Percentiles rank a stretch among this genome's conserved stretches.
These are phyloP conservation scores for Rhizopogon salebrosus DNA, from an alignment of 768 basidiomycete genomes.

Conservation along the genomic window DNA sequence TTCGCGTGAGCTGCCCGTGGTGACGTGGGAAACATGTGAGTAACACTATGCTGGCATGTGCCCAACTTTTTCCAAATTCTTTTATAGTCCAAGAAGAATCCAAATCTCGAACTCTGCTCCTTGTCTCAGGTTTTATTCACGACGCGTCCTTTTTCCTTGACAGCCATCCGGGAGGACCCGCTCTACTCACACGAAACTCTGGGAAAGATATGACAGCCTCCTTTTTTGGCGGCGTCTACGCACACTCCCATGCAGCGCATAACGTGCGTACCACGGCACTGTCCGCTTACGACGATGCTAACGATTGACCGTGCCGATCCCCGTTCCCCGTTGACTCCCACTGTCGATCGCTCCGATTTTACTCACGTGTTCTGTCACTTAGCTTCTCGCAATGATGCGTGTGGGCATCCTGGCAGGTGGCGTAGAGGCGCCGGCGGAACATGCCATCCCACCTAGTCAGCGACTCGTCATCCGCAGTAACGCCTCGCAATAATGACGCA, in stretches of 20 bases:
- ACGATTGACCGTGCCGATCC: neutral
- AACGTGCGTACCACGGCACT: constrained; percentile 42
- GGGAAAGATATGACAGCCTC: constrained; percentile 84
- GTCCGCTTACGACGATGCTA: neutral
- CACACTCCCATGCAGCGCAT: constrained; percentile 80
- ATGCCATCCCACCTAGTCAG: constrained; percentile 42
- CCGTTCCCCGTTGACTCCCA: neutral
- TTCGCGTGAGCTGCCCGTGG: constrained; percentile 60
- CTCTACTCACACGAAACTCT: constrained; percentile 49
- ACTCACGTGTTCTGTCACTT: neutral
- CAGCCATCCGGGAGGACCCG: constrained; percentile 74
- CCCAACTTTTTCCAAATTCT: neutral
- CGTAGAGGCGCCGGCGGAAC: constrained; percentile 44
- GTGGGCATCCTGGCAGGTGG: constrained; percentile 64
- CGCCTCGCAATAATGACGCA: neutral
- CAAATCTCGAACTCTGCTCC: constrained; percentile 56
- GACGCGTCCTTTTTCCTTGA: constrained; percentile 71
- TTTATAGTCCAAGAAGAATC: constrained; percentile 62
- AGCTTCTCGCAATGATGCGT: constrained; percentile 75
- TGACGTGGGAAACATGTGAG: constrained; percentile 80
- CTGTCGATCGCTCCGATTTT: neutral
- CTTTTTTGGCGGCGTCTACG: constrained; percentile 83
- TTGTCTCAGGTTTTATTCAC: constrained; percentile 85
- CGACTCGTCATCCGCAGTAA: constrained; percentile 27
- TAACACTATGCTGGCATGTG: constrained; percentile 5